Evolutionary conservation across 2,329 filamentous ascomycete species (phyloP), one percentile per base, ranked within the genome.

Genomic region (Ophiostoma populinum): DNA sequence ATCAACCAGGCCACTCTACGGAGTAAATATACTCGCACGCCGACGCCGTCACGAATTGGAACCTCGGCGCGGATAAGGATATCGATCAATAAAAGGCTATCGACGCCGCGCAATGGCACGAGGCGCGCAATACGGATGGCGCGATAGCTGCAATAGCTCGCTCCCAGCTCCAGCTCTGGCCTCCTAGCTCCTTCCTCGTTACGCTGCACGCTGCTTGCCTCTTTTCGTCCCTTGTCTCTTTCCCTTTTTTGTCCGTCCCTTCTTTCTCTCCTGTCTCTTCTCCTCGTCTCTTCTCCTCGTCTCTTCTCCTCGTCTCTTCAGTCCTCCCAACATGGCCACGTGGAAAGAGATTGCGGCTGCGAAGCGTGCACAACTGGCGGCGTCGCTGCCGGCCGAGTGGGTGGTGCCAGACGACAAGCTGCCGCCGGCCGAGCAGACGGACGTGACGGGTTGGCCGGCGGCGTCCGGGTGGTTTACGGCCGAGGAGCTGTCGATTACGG

Each of bases 381-480:
- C 53, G 28, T 64, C 65, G 1, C 70, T 78, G 35, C 71, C 73
- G 1, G 37, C 55, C 2, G 63, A 74, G 46, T 76, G 69, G 63
- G 56, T 59, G 35, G 60, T 77, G 6, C 67, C 70, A 0, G 48
- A 51, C 6, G 47, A 62, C 32, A 50, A 72, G 28, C 46, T 75
- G 1, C 72, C 73, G 3, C 57, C 64, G 1, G 58, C 59, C 0
- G 56, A 59, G 22, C 62, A 70, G 45, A 54, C 63, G 30, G 62
- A 76, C 45, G 65, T 78, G 12, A 68, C 63, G 0, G 44, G 44
- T 4, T 75, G 71, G 52, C 69, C 72, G 46, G 46, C 55, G 34
- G 47, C 48, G 0, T 77, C 69, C 1, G 70, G 69, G 3, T 73
- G 72, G 61, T 73, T 79, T 42, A 69, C 61, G 2, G 21, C 40